Conservation (phyloP, 1,284 basidiomycete genomes). For the Cystobasidium slooffiae region DNA sequence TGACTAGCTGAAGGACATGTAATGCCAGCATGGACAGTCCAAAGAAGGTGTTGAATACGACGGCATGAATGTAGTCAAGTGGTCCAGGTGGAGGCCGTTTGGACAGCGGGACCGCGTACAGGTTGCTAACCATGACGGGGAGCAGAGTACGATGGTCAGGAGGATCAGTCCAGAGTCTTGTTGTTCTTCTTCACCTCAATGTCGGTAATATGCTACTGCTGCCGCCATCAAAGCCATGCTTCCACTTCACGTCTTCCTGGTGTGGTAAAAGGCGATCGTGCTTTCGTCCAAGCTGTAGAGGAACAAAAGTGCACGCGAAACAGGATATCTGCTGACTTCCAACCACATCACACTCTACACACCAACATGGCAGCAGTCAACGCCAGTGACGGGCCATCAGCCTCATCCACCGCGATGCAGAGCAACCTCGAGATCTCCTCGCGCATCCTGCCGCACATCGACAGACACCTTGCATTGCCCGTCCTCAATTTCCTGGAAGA, state of each 20-base stretch:
- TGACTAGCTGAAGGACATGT: constrained; percentile 24
- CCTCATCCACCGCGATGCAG: constrained; percentile 22
- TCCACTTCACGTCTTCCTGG: too few relatives aligned
- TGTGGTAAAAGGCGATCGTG: too few relatives aligned
- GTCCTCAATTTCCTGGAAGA: constrained; percentile 84
- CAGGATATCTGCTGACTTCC: background rate
- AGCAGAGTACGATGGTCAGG: background rate
- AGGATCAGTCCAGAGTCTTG: too few relatives aligned
- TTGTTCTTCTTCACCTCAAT: too few relatives aligned
- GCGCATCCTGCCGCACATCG: constrained; percentile 74
- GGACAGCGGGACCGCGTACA: constrained; percentile 23
- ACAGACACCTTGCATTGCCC: constrained; percentile 91
- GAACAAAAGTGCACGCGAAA: background rate
- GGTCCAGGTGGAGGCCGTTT: constrained; percentile 18
- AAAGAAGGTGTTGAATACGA: constrained; percentile 38
- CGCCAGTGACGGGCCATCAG: constrained; percentile 15
- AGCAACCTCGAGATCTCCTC: constrained; percentile 66
- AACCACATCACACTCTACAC: background rate
- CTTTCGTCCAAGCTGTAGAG: too few relatives aligned
- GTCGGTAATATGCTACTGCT: too few relatives aligned
- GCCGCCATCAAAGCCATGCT: too few relatives aligned
- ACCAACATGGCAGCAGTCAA: constrained; percentile 16
- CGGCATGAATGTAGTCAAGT: constrained; percentile 19
- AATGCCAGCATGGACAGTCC: constrained; percentile 13
- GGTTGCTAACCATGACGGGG: constrained; percentile 10